phyloP scores from a whole-genome alignment of 768 basidiomycete genomes.

The Calocybe gangraenosa region DNA sequence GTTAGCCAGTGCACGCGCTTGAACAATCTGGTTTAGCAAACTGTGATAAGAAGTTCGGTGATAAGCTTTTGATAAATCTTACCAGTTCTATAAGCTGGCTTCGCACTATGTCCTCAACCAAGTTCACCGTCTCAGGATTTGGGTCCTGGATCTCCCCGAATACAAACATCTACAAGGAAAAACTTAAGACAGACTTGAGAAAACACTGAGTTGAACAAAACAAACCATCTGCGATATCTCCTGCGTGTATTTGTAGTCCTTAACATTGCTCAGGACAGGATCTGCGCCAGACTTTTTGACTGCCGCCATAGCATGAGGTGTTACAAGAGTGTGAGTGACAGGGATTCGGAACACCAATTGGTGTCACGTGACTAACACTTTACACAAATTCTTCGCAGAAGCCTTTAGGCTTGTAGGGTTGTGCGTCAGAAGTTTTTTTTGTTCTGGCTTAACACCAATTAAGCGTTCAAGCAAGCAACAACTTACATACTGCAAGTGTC shows the following conservation, averaged over 20 bases:
- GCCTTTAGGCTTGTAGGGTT: too few species aligned
- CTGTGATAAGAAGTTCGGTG: conserved; percentile 2
- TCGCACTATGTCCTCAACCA: conserved; percentile 94
- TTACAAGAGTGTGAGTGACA: too few species aligned
- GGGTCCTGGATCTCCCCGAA: conserved; percentile 95
- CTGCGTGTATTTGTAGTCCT: conserved; percentile 84
- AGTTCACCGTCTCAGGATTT: conserved; percentile 78
- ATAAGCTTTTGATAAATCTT: conserved; percentile 14
- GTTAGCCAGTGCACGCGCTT: conserved; percentile 80
- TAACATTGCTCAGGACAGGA: conserved; percentile 13
- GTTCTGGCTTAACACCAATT: too few species aligned
- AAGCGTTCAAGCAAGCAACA: too few species aligned
- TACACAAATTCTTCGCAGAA: too few species aligned
- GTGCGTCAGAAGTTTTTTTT: too few species aligned
- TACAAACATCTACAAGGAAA: conserved; percentile 77
- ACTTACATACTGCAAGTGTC: too few species aligned
- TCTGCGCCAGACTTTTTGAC: conserved; percentile 14
- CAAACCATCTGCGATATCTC: conserved; percentile 94
- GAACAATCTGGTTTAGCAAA: conserved; percentile 59
- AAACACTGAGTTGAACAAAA: neutral
- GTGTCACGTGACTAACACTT: too few species aligned
- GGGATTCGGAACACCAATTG: too few species aligned
- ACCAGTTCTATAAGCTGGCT: conserved; percentile 91
- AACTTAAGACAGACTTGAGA: neutral
- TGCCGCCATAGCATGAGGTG: conserved; percentile 14